A percentile compares a stretch with the other conserved stretches of the same genome.
phyloP scores from a whole-genome alignment of 2,329 filamentous ascomycete species.

The Ophiostoma novo-ulmi region DNA sequence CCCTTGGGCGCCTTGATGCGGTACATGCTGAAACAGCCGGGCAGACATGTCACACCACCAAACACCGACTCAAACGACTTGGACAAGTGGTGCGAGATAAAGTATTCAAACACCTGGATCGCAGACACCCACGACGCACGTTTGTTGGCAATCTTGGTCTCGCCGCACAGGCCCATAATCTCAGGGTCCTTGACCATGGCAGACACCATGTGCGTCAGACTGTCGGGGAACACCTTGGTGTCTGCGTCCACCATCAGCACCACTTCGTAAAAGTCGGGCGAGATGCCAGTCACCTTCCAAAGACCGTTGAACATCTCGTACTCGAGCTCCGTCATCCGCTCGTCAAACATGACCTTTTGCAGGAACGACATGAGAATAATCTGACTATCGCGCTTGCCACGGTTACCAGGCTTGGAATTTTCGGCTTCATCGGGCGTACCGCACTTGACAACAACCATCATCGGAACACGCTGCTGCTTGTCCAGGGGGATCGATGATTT shows the following conservation, averaged over 20 bases:
- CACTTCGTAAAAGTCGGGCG: conserved; percentile 94
- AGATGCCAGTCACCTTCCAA: conserved; percentile 98
- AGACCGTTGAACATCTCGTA: conserved; percentile 99
- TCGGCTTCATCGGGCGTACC: conserved; percentile 81
- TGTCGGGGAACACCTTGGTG: conserved; percentile 98
- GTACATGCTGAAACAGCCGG: conserved; percentile 99
- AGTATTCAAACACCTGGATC: conserved; percentile 99
- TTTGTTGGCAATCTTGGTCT: conserved; percentile 99
- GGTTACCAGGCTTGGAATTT: conserved; percentile 86
- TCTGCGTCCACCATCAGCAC: conserved; percentile 99
- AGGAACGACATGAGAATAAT: conserved; percentile 99
- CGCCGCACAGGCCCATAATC: conserved; percentile 97
- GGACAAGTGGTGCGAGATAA: conserved; percentile 93
- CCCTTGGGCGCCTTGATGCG: conserved; percentile 98
- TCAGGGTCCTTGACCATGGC: conserved; percentile 99
- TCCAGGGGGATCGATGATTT: conserved; percentile 73
- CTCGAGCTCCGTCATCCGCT: conserved; percentile 98
- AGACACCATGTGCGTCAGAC: conserved; percentile 95
- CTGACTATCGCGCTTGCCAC: conserved; percentile 97
- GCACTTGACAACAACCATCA: conserved; percentile 95
- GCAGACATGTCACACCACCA: conserved; percentile 96
- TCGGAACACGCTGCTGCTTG: conserved; percentile 93
- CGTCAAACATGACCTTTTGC: conserved; percentile 99
- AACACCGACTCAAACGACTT: conserved; percentile 99
- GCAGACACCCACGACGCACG: conserved; percentile 89